phyloP scores from a whole-genome alignment of 805 yeast species.

The Saccharomycopsis fibuligera region DNA sequence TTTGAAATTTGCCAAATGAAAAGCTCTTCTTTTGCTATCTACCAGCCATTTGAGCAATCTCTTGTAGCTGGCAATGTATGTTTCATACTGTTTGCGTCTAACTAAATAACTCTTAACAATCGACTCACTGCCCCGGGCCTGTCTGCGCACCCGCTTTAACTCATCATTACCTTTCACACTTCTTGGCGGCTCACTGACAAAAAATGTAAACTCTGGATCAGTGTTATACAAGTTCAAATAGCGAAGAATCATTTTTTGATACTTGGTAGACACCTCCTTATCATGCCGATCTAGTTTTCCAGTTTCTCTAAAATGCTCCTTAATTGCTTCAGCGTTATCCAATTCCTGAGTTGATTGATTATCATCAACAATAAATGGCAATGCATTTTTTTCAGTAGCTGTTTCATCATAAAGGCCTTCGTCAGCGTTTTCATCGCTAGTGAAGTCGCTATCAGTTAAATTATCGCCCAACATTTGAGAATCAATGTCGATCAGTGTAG shows the following conservation, averaged over 20 bases:
- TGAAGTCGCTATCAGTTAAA: not conserved
- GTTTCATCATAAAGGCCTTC: not conserved
- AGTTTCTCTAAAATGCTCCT: slow-evolving; percentile 1
- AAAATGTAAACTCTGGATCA: too few relatives aligned
- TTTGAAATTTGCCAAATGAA: too few relatives aligned
- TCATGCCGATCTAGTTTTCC: slow-evolving; percentile 1
- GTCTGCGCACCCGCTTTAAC: too few relatives aligned
- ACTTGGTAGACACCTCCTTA: slow-evolving; percentile 1
- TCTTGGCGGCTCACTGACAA: too few relatives aligned
- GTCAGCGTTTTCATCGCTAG: not conserved
- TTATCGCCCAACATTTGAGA: not conserved
- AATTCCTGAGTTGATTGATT: not conserved
- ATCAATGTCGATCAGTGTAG: not conserved
- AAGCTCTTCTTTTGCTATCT: too few relatives aligned
- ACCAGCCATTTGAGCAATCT: too few relatives aligned
- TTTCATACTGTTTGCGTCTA: too few relatives aligned
- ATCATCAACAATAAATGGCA: not conserved
- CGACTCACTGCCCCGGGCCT: too few relatives aligned
- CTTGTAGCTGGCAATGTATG: too few relatives aligned
- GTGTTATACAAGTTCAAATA: slow-evolving; percentile 6
- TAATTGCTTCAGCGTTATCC: not conserved
- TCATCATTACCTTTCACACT: too few relatives aligned
- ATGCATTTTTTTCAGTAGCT: not conserved
- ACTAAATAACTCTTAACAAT: too few relatives aligned
- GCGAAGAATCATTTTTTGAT: slow-evolving; percentile 7